Conservation (phyloP, 2,329 filamentous ascomycete genomes). For the Capronia americana region DNA sequence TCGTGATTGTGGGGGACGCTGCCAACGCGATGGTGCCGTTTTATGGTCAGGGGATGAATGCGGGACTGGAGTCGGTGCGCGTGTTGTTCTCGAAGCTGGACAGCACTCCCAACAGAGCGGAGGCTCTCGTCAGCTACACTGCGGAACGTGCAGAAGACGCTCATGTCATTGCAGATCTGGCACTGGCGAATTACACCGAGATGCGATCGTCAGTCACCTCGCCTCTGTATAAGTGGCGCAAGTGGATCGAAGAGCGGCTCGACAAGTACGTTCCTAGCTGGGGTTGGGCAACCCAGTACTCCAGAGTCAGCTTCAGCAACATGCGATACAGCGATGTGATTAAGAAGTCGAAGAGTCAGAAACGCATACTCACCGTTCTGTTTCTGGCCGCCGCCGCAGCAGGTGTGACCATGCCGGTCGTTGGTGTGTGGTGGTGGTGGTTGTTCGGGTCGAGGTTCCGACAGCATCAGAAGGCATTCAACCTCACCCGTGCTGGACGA, state of each 20-base stretch:
- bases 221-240: slow-evolving; percentile 77
- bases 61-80: slow-evolving; percentile 90
- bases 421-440: slow-evolving; percentile 22
- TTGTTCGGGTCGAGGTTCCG: slow-evolving; percentile 12
- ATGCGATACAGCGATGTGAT: slow-evolving; percentile 87
- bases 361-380: slow-evolving; percentile 57
- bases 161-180: slow-evolving; percentile 89
- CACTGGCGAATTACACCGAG: slow-evolving; percentile 88
- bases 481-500: slow-evolving; percentile 15
- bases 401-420: slow-evolving; percentile 16
- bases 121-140: slow-evolving; percentile 76
- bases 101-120: slow-evolving; percentile 53
- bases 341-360: slow-evolving; percentile 71
- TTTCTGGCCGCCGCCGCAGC: slow-evolving; percentile 15
- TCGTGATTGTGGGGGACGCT: slow-evolving; percentile 88
- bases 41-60: slow-evolving; percentile 98
- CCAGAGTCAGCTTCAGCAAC: slow-evolving; percentile 90
- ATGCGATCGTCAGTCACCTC: slow-evolving; percentile 88
- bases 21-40: slow-evolving; percentile 98
- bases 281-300: slow-evolving; percentile 93
- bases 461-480: slow-evolving; percentile 7
- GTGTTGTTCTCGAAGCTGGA: slow-evolving; percentile 85
- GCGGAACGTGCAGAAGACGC: slow-evolving; percentile 76
- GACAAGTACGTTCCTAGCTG: slow-evolving; percentile 75
- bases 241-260: slow-evolving; percentile 83